phyloP scores from a whole-genome alignment of 495 filamentous ascomycete genomes.

The Neurospora hispaniola region DNA sequence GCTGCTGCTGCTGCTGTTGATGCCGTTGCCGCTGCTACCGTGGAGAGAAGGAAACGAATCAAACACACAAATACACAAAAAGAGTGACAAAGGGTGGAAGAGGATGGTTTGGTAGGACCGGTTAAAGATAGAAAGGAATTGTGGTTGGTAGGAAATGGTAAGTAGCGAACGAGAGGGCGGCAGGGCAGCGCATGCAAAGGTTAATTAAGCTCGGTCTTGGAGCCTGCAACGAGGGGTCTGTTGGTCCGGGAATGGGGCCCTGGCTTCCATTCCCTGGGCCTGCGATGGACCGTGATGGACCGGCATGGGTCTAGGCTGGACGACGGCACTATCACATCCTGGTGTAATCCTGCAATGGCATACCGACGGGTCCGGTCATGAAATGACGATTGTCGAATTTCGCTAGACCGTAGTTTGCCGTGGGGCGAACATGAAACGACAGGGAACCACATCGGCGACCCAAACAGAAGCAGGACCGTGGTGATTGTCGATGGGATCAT shows the following conservation, averaged over 20 bases:
- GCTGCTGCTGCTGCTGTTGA: neutral
- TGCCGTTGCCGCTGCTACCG: neutral
- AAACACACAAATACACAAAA: neutral
- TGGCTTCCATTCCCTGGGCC: neutral
- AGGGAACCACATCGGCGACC: neutral
- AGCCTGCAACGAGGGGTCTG: neutral
- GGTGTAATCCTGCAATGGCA: neutral
- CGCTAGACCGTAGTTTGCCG: constrained; percentile 17
- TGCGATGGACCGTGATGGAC: neutral
- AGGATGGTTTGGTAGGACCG: neutral
- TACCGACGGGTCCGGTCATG: neutral
- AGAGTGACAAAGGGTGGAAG: constrained; percentile 1
- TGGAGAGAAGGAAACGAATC: neutral
- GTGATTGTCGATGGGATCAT: neutral
- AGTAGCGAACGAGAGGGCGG: neutral
- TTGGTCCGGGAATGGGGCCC: neutral
- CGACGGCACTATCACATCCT: neutral
- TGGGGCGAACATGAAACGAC: constrained; percentile 10
- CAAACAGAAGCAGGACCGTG: neutral
- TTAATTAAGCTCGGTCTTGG: neutral
- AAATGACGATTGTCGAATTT: constrained; percentile 14
- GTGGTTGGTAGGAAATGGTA: neutral
- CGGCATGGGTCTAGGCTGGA: neutral
- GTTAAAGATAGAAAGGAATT: neutral
- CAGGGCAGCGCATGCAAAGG: neutral